A percentile compares a stretch with the other conserved stretches of the same genome.
phyloP scores from a whole-genome alignment of 176 grass and related monocot genomes.

The Cymbopogon citratus region DNA sequence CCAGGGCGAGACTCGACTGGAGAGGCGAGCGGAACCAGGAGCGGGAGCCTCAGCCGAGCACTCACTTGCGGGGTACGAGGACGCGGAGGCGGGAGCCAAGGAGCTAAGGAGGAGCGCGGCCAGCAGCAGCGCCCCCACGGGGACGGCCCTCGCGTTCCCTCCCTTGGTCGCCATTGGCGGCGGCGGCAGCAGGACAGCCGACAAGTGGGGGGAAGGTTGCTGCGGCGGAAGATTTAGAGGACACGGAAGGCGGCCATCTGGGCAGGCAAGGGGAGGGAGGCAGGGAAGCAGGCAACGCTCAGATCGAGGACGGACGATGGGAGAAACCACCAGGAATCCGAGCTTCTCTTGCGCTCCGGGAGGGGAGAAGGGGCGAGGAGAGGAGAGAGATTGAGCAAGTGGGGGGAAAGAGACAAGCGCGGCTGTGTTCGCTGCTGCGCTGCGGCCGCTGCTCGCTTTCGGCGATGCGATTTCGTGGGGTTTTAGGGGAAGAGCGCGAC shows the following conservation, averaged over 20 bases:
- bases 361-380: not conserved
- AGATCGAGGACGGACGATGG: conserved; percentile 38
- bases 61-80: conserved; percentile 48
- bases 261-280: conserved; percentile 15
- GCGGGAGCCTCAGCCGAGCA: not conserved
- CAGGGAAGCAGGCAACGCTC: conserved; percentile 25
- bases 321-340: conserved; percentile 39
- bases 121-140: conserved; percentile 30
- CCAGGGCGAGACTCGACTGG: not conserved
- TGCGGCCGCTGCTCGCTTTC: conserved; percentile 4
- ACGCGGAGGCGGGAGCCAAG: conserved; percentile 29
- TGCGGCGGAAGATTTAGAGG: conserved; percentile 16
- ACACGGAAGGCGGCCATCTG: conserved; percentile 33
- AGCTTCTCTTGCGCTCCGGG: conserved; percentile 31
- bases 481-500: conserved; percentile 21
- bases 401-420: conserved; percentile 31
- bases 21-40: not conserved
- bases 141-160: not conserved
- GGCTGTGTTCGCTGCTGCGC: conserved; percentile 17
- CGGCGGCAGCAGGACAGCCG: not conserved
- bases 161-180: conserved; percentile 20
- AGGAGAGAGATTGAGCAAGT: conserved; percentile 23
- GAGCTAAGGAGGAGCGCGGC: conserved; percentile 32
- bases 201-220: not conserved
- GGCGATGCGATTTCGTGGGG: conserved; percentile 24